Base-by-base conservation (phyloP, 1,284 basidiomycete genomes). In the Microbotryum intermedium region DNA sequence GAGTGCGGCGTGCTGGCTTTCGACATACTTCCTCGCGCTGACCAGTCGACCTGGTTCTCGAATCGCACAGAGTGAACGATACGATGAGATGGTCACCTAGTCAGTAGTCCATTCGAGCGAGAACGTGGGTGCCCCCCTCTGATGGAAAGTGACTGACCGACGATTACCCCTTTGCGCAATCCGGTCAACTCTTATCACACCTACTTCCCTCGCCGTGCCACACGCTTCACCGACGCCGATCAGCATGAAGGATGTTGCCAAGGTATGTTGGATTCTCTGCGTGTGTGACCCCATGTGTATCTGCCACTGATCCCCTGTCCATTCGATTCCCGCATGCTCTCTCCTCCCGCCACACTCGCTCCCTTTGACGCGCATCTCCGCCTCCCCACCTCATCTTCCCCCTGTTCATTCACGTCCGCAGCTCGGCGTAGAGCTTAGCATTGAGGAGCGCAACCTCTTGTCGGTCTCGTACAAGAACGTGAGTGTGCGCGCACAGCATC, bases 391-490 rank as follows among this genome's bases (percentile, higher is more conserved):
- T 16, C 34, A 39, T 20, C 42, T 26, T 25, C 26, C 13, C 21
- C 18, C 25, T 10, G 20, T 21, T 16, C 23, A 34, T 28, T 43
- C 13, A 10, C 34, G 52, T n/a, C 21, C 34, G 7, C 59, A 69
- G 68, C 70, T 72, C 63, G 66, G 66, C 53, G 60, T 67, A 51
- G 92, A 98, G 76, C 88, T 98, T 75, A 97, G 94, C 69, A 94
- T 98, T 58, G 94, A 98, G 81, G 94, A 98, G 81, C 92, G 95
- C 69, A 98, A 97, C 78, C 85, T 98, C 61, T 85, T 98, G 62
- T 97, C 93, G 29, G 94, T 98, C 69, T 94, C 94, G 30, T 98
- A 98, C 85, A 99, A 99, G 90, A 99, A 98, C 79, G 93, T 98
- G 69, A 75, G 75, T 62, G 9, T 43, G 23, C 29, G 34, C 20